A percentile compares a stretch with the other conserved stretches of the same genome.
Evolutionary conservation across 2,329 filamentous ascomycete genomes (phyloP).

Genomic region (Venturia oleaginea): DNA sequence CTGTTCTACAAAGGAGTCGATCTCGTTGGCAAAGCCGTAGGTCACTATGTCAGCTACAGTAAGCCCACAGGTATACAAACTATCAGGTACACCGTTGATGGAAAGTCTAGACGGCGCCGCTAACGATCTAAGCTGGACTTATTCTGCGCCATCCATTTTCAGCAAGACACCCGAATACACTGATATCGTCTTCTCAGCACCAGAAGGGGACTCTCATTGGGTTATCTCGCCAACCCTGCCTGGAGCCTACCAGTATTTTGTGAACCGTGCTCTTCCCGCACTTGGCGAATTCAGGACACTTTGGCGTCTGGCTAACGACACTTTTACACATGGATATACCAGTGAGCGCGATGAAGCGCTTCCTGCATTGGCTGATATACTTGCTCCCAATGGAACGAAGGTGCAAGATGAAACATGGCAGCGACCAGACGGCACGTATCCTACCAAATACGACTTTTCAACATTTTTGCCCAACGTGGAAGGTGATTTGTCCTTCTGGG

Average conservation of each 20-base stretch:
- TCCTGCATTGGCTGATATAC: conserved; percentile 31
- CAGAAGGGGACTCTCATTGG: conserved; percentile 44
- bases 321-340: conserved; percentile 39
- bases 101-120: conserved; percentile 7
- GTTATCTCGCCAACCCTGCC: conserved; percentile 40
- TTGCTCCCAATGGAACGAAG: conserved; percentile 24
- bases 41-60: conserved; percentile 40
- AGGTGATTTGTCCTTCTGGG: conserved; percentile 29
- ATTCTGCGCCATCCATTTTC: conserved; percentile 33
- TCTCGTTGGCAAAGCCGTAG: conserved; percentile 32
- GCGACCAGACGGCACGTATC: conserved; percentile 37
- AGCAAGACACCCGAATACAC: conserved; percentile 35
- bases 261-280: conserved; percentile 40
- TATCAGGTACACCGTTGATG: background rate
- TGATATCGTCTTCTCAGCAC: conserved; percentile 40
- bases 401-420: conserved; percentile 48
- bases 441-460: conserved; percentile 39
- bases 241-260: conserved; percentile 49
- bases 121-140: conserved; percentile 38
- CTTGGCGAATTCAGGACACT: conserved; percentile 44
- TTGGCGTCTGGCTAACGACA: conserved; percentile 41
- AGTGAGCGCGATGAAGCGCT: conserved; percentile 37
- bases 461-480: conserved; percentile 11
- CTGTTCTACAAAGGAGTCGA: conserved; percentile 35
- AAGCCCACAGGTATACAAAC: conserved; percentile 15